Evolutionary conservation across 2,329 filamentous ascomycete genomes (phyloP), one percentile per base, ranked within the genome.

Genomic region (Claviceps sp.): DNA sequence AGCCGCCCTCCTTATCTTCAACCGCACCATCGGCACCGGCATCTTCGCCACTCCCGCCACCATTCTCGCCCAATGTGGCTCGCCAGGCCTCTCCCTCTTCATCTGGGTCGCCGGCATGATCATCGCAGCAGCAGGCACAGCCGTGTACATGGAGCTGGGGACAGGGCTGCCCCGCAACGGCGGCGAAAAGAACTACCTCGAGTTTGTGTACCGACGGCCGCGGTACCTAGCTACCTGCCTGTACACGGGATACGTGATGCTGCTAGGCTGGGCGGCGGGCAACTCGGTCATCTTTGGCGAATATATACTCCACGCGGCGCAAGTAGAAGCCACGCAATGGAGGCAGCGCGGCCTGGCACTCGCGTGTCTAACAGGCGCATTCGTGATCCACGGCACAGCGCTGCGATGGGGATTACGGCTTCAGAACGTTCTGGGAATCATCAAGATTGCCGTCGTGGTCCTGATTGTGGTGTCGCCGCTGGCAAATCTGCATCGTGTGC

Each of bases 281-380:
- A 86, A 86, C 64, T 83, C 77, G 1, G 78, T 87, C 56, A 75
- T 85, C 41, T 85, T 87, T 56, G 82, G 82, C 54, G 81, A 85
- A 62, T 86, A 86, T 64, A 79, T 87, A 52, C 72, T 87, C 2
- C 74, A 82, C 60, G 83, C 82, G 8, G 78, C 82, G 11, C 68
- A 79, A 13, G 72, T 79, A 22, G 76, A 85, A 56, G 77, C 82
- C 24, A 74, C 70, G 48, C 71, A 81, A 22, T 85, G 81, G 81
- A 84, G 85, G 63, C 79, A 85, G 67, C 74, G 83, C 41, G 81
- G 73, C 44, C 70, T 86, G 18, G 83, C 81, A 36, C 67, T 87
- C n/a, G 81, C 76, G 11, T 83, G 82, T 62, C 77, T 86, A 60
- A 84, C 81, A 0, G 63, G 71, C 1, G 81, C 81, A 1, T 85